Evolutionary conservation across 257 asterid genomes (phyloP).

Genomic region (Solanum appendiculatum): DNA sequence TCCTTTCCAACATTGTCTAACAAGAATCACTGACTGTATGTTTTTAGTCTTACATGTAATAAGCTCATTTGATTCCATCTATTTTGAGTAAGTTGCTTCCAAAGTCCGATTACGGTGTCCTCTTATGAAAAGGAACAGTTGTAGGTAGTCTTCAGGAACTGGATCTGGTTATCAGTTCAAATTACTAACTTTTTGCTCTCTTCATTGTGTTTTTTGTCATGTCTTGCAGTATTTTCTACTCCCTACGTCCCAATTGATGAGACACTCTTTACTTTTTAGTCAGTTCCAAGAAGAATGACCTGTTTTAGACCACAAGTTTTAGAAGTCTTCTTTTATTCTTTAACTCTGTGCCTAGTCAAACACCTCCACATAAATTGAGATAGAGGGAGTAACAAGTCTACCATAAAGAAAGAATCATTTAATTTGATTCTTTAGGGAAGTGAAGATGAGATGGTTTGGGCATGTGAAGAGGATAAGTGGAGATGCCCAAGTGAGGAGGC

Average conservation of each 20-base stretch:
- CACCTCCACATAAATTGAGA: no score
- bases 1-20: not conserved
- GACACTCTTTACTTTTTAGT: not conserved
- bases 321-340: not conserved
- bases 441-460: not conserved
- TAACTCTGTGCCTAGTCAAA: no score
- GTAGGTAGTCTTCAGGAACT: not conserved
- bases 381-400: not conserved
- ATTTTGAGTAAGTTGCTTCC: not conserved
- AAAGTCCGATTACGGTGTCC: not conserved
- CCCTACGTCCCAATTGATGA: not conserved
- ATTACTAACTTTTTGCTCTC: not conserved
- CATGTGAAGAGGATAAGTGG: not conserved
- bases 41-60: not conserved
- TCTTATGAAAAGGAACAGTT: not conserved
- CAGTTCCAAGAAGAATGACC: not conserved
- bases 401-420: not conserved
- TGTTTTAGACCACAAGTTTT: not conserved
- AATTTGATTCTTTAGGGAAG: not conserved
- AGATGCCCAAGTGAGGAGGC: not conserved
- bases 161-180: not conserved
- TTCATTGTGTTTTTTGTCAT: not conserved
- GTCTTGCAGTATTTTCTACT: not conserved
- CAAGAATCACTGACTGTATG: no score
- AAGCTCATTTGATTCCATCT: not conserved